Evolutionary conservation across 2,329 filamentous ascomycete species (phyloP).

Genomic region (Colletotrichum musicola): DNA sequence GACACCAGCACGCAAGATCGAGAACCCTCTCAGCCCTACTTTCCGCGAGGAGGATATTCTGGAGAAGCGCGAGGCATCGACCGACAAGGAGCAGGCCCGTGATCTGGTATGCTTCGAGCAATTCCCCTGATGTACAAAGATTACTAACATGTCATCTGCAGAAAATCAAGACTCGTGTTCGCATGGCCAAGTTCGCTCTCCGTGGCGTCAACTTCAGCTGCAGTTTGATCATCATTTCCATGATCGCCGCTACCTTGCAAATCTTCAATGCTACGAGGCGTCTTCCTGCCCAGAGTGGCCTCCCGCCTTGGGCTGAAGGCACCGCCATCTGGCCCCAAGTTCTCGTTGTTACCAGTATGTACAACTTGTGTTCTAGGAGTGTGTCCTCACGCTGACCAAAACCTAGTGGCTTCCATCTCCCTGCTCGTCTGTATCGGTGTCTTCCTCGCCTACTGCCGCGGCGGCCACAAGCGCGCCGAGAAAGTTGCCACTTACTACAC

Average conservation of each 20-base stretch:
- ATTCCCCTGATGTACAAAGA: neutral
- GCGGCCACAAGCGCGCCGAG: conserved; percentile 89
- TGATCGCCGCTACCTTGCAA: conserved; percentile 87
- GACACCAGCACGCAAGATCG: conserved; percentile 78
- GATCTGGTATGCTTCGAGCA: conserved; percentile 78
- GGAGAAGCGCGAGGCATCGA: conserved; percentile 84
- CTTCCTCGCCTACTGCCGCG: conserved; percentile 87
- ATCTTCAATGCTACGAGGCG: conserved; percentile 91
- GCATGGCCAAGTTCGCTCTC: conserved; percentile 95
- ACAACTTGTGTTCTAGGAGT: neutral
- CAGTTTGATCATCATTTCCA: conserved; percentile 91
- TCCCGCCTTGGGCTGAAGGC: conserved; percentile 85
- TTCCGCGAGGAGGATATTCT: conserved; percentile 89
- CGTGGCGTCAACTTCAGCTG: conserved; percentile 97
- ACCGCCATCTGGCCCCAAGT: conserved; percentile 93
- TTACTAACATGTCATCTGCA: conserved; percentile 55
- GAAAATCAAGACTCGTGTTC: conserved; percentile 93
- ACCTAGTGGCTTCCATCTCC: conserved; percentile 79
- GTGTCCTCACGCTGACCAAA: neutral
- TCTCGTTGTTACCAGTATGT: conserved; percentile 71
- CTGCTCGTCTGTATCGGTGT: conserved; percentile 83
- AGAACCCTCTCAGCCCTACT: conserved; percentile 88
- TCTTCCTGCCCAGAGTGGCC: conserved; percentile 80
- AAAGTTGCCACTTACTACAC: conserved; percentile 97
- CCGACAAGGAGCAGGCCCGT: conserved; percentile 87